Base-by-base conservation (phyloP, 495 filamentous ascomycete species). In the Xylaria telfairii region DNA sequence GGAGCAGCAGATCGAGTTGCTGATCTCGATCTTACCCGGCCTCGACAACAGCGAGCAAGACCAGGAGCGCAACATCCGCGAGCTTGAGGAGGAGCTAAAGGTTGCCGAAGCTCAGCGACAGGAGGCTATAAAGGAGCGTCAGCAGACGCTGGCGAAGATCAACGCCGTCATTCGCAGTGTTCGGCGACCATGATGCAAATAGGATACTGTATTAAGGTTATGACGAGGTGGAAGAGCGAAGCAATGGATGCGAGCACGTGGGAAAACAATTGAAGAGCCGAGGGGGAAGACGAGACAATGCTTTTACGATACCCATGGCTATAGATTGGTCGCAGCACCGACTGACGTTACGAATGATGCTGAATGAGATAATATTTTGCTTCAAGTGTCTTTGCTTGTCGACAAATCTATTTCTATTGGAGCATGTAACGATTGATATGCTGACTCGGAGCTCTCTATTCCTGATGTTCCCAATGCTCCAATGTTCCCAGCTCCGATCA, bases 1-100 rank as follows among this genome's bases (percentile, higher is more conserved):
- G 80, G 92, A 95, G 73, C 93, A 97, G 83, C 94, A 97, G 87
- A 96, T 98, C 74, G 96, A 99, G 82, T 84, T 89, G 30, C 80
- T 99, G 67, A 93, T 98, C 71, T 90, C 88, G 3, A 86, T 87
- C 19, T 82, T 99, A n/a, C 96, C 96, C 0, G 96, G 96, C 0
- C 88, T 97, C 57, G 92, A 92, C 21, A 91, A 90, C 53, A 95
- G 92, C 70, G 91, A 96, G 84, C 87, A 87, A 69, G 92, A 94
- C 78, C 96, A 99, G 82, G 87, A 92, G 76, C 81, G 83, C 66
- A 85, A 87, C 73, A 93, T 99, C 69, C 83, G 84, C 72, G 91
- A 90, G 73, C 78, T 98, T 74, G 93, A 97, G 76, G 84, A 85
- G 73, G 90, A 95, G 75, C 83, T 97, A 72, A 88, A 88, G 71